A percentile compares a stretch with the other conserved stretches of the same genome.
phyloP scores from a whole-genome alignment of 306 rosid species.

The Morella rubra region DNA sequence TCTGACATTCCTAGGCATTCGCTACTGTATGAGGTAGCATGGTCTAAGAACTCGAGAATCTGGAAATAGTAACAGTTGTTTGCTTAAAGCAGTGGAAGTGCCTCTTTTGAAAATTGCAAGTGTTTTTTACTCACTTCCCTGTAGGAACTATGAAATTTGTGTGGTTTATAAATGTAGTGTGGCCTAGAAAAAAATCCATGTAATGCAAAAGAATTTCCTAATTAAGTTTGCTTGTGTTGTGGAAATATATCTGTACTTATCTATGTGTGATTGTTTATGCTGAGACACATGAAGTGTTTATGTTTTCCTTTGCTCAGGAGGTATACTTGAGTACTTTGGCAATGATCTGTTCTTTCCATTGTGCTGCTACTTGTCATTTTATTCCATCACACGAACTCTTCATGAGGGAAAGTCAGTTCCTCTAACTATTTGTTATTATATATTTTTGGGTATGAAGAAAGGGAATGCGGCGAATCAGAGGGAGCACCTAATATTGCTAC shows the following conservation, averaged over 20 bases:
- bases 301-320: no score
- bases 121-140: background rate
- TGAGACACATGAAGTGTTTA: background rate
- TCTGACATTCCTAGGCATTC: background rate
- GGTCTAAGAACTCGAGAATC: background rate
- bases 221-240: background rate
- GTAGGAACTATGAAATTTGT: background rate
- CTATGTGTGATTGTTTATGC: no score
- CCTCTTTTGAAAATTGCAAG: background rate
- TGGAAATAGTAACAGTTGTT: background rate
- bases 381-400: background rate
- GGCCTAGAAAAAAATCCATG: background rate
- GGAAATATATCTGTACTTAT: no score
- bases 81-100: background rate
- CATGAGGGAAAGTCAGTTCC: slow-evolving; percentile 10
- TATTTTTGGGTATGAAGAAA: slow-evolving; percentile 62
- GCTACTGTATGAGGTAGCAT: background rate
- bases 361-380: background rate
- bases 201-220: background rate
- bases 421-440: slow-evolving; percentile 23
- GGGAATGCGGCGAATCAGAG: slow-evolving; percentile 98
- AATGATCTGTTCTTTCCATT: background rate
- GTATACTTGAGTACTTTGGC: background rate
- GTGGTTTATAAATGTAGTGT: background rate
- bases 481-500: slow-evolving; percentile 88